Evolutionary conservation across 1,139 yeast genomes (phyloP).

Genomic region (Pichia sp.): DNA sequence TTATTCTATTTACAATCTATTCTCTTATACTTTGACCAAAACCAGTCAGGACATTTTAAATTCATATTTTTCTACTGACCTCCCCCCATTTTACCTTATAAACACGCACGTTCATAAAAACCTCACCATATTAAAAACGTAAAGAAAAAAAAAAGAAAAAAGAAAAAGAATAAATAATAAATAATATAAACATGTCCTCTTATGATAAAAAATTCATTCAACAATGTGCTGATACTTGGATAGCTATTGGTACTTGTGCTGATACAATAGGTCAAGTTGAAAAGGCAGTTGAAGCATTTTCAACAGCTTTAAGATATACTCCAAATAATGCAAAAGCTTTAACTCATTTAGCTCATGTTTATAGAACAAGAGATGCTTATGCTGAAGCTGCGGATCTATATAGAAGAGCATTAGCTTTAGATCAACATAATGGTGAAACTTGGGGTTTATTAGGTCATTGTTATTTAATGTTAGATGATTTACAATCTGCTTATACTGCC

Average conservation of each 20-base stretch:
- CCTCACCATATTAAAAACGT: too few relatives aligned
- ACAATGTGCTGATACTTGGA: slow-evolving; percentile 88
- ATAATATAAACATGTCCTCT: slow-evolving; percentile 6
- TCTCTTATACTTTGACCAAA: too few relatives aligned
- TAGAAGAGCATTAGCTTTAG: slow-evolving; percentile 75
- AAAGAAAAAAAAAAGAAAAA: too few relatives aligned
- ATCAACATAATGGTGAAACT: slow-evolving; percentile 88
- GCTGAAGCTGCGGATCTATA: slow-evolving; percentile 91
- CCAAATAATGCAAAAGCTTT: slow-evolving; percentile 83
- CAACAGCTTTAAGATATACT: slow-evolving; percentile 80
- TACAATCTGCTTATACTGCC: slow-evolving; percentile 92
- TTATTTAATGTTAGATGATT: slow-evolving; percentile 91
- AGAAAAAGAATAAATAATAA: too few relatives aligned
- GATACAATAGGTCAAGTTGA: slow-evolving; percentile 87
- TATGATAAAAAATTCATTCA: slow-evolving; percentile 37
- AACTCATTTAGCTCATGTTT: slow-evolving; percentile 80
- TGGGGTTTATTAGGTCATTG: slow-evolving; percentile 98
- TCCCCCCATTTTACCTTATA: too few relatives aligned
- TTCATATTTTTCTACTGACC: too few relatives aligned
- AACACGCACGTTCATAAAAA: too few relatives aligned
- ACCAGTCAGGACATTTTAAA: too few relatives aligned
- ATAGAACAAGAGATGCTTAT: slow-evolving; percentile 83
- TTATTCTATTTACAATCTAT: too few relatives aligned
- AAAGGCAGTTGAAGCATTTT: slow-evolving; percentile 83
- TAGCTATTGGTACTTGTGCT: slow-evolving; percentile 85